Percentiles rank a stretch among this genome's conserved stretches.
phyloP scores from a whole-genome alignment of 2,329 filamentous ascomycete species.

The Penicillium brasilianum region DNA sequence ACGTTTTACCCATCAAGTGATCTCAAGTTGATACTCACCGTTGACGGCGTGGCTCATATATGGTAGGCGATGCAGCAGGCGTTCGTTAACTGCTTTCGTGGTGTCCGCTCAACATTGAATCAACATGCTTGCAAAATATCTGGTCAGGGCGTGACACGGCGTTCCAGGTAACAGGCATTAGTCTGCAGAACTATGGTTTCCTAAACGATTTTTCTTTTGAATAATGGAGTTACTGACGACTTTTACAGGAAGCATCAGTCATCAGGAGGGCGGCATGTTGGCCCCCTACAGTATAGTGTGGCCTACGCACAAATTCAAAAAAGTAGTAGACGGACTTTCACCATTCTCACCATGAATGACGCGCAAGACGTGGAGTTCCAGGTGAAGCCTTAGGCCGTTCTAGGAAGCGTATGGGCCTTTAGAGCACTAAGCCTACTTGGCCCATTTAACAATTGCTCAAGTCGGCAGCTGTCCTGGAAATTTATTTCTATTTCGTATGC shows the following conservation, averaged over 20 bases:
- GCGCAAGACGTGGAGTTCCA: not conserved
- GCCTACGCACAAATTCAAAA: not conserved
- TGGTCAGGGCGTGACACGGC: not conserved
- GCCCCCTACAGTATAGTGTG: not conserved
- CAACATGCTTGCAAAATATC: not conserved
- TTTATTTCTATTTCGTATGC: no score
- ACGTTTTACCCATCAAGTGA: not conserved
- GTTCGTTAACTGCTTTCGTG: not conserved
- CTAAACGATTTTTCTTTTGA: not conserved
- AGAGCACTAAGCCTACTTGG: not conserved
- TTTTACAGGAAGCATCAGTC: not conserved
- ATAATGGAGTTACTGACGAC: not conserved
- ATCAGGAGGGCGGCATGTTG: not conserved
- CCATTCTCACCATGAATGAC: not conserved
- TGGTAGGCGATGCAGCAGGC: not conserved
- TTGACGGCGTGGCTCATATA: not conserved
- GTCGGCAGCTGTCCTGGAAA: not conserved
- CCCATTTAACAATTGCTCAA: not conserved
- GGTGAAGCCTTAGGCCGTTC: not conserved
- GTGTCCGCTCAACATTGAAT: not conserved
- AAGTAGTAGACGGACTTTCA: not conserved
- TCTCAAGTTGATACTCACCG: not conserved
- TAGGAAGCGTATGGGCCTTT: not conserved
- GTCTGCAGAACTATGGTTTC: not conserved
- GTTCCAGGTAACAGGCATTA: not conserved